Evolutionary conservation across 2,329 filamentous ascomycete genomes (phyloP), one percentile per base, ranked within the genome.

Genomic region (Fusarium sp.): DNA sequence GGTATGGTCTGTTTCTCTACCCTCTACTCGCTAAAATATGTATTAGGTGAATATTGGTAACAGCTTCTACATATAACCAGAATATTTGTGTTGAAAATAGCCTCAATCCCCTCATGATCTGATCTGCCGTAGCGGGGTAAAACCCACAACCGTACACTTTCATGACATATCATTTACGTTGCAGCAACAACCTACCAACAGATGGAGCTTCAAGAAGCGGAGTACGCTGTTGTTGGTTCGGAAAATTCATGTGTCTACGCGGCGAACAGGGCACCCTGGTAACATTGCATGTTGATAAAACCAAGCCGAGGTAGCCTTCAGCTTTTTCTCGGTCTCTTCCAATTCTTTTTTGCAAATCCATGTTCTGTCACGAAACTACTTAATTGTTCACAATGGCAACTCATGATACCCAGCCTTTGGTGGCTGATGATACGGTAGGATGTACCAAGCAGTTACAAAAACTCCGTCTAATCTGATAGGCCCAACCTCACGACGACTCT

Each of bases 381-480:
- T 23, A 23, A 23, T 23, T 5, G 23, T 23, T 23, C 23, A 1
- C 1, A 8, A 63, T 63, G 49, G 48, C 20, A 2, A 30, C 23
- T 3, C 12, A 2, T 4, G 30, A 63, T 18, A 34, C 32, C 3
- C 61, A 63, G n/a, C 43, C 59, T 6, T 51, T 63, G 4, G 37
- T 63, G 14, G 59, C 59, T n/a, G 61, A 63, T 14, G 59, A 63
- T 12, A 40, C 18, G 5, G 61, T 63, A 14, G 27, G 43, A 6
- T 3, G 25, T 18, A 5, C 5, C 1, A 2, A 4, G 3, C 9
- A 2, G 5, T 0, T 18, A 9, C 7, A 1, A 4, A 1, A 1
- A 3, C 8, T 3, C 20, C 7, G 2, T 18, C 21, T 63, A 3
- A 63, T 21, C 3, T 11, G 1, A 5, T 25, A 63, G 61, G 23